Percentiles rank a stretch among this genome's conserved stretches.
Evolutionary conservation across 225 moss, liverwort and hornwort genomes (phyloP).

Genomic region (Bryoerythrophyllum caledonicum): DNA sequence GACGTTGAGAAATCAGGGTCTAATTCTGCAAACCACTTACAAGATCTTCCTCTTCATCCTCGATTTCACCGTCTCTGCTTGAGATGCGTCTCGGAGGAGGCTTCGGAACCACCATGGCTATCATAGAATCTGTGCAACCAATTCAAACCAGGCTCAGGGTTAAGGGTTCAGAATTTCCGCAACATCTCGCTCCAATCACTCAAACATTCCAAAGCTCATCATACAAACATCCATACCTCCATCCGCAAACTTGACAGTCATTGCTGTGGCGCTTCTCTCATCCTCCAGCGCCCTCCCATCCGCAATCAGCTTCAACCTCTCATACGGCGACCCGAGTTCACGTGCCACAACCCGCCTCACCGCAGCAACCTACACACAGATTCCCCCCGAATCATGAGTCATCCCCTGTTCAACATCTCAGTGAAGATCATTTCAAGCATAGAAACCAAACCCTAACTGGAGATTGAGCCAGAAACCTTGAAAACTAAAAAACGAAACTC

Average conservation of each 20-base stretch:
- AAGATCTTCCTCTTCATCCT: slow-evolving; percentile 64
- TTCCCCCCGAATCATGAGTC: background rate
- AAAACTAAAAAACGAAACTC: too few relatives aligned
- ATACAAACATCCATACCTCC: slow-evolving; percentile 37
- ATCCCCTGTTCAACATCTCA: too few relatives aligned
- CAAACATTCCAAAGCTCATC: slow-evolving; percentile 3
- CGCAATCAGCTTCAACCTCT: slow-evolving; percentile 47
- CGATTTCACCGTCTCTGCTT: slow-evolving; percentile 53
- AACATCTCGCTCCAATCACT: background rate
- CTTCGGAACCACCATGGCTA: slow-evolving; percentile 55
- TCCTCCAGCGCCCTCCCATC: slow-evolving; percentile 47
- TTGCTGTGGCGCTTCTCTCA: slow-evolving; percentile 33
- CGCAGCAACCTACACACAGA: slow-evolving; percentile 37
- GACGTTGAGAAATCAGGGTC: too few relatives aligned
- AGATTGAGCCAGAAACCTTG: background rate
- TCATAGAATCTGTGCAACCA: slow-evolving; percentile 51
- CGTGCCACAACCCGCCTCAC: slow-evolving; percentile 42
- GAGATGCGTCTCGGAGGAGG: slow-evolving; percentile 53
- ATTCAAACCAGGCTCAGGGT: background rate
- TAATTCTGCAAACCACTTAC: slow-evolving; percentile 28
- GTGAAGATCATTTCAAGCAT: too few relatives aligned
- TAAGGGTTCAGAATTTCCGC: too few relatives aligned
- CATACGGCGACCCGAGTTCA: slow-evolving; percentile 45
- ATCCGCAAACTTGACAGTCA: slow-evolving; percentile 42
- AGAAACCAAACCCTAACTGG: background rate